Conservation (phyloP, 805 yeast species). For the Yarrowia phangngaensis region DNA sequence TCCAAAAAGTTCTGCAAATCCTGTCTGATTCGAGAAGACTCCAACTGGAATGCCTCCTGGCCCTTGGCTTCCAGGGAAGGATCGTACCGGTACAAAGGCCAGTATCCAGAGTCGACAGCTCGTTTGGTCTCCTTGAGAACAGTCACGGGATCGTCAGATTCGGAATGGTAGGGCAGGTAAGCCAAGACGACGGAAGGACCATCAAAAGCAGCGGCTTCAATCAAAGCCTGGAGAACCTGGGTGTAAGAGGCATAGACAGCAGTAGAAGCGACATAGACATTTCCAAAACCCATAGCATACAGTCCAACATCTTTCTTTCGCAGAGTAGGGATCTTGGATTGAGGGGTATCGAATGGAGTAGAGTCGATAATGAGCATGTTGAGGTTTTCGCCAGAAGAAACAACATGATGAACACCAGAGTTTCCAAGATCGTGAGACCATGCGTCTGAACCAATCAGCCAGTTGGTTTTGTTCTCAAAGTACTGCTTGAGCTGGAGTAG, state of each 20-base stretch:
- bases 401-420: slow-evolving; percentile 83
- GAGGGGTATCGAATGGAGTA: slow-evolving; percentile 56
- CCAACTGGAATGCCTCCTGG: slow-evolving; percentile 66
- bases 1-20: slow-evolving; percentile 77
- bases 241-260: slow-evolving; percentile 93
- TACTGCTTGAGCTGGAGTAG: slow-evolving; percentile 41
- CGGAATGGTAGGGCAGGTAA: slow-evolving; percentile 70
- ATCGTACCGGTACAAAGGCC: slow-evolving; percentile 89
- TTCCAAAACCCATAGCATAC: slow-evolving; percentile 90
- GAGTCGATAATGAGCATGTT: slow-evolving; percentile 86
- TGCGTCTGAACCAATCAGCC: slow-evolving; percentile 92
- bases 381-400: slow-evolving; percentile 69
- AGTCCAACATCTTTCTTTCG: slow-evolving; percentile 91
- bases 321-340: slow-evolving; percentile 31
- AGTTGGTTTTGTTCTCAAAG: slow-evolving; percentile 52
- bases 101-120: slow-evolving; percentile 90
- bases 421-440: slow-evolving; percentile 93
- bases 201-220: slow-evolving; percentile 82
- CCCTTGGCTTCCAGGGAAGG: slow-evolving; percentile 53
- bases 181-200: slow-evolving; percentile 94
- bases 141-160: slow-evolving; percentile 59
- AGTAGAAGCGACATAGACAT: slow-evolving; percentile 86
- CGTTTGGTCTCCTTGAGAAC: slow-evolving; percentile 80
- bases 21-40: slow-evolving; percentile 74
- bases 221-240: slow-evolving; percentile 79